Evolutionary conservation across 345 rosid species (phyloP).

Genomic region (Boechera stricta): DNA sequence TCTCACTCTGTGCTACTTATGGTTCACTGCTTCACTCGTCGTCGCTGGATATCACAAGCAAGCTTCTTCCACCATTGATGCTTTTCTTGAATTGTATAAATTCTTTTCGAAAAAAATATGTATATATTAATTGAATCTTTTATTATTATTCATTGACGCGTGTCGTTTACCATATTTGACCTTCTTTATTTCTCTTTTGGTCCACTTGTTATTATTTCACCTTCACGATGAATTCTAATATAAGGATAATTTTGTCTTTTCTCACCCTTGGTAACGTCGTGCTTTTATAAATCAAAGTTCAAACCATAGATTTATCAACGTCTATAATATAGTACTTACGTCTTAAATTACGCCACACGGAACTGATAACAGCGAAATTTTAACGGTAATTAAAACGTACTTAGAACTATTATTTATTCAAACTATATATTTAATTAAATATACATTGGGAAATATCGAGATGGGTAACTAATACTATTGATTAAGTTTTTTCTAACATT

Average conservation of each 20-base stretch:
- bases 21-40: conserved; percentile 23
- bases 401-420: not conserved
- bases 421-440: not conserved
- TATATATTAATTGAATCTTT: not conserved
- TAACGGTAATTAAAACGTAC: conserved; percentile 22
- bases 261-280: not conserved
- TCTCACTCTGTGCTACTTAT: not conserved
- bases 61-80: conserved; percentile 35
- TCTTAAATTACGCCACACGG: conserved; percentile 35
- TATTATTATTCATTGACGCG: conserved; percentile 25
- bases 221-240: not conserved
- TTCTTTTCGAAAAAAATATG: conserved; percentile 13
- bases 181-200: not conserved
- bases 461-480: not conserved
- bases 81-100: conserved; percentile 3
- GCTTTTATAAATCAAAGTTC: not conserved
- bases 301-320: not conserved
- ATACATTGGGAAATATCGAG: not conserved
- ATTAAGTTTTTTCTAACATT: not conserved
- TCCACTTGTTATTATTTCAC: not conserved
- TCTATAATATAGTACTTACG: not conserved
- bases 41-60: conserved; percentile 28
- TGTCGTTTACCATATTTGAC: conserved; percentile 45
- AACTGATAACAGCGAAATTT: conserved; percentile 16
- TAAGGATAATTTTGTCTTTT: conserved; percentile 27